phyloP scores from a whole-genome alignment of 352 stramenopile genomes.

The Globisporangium canariense region DNA sequence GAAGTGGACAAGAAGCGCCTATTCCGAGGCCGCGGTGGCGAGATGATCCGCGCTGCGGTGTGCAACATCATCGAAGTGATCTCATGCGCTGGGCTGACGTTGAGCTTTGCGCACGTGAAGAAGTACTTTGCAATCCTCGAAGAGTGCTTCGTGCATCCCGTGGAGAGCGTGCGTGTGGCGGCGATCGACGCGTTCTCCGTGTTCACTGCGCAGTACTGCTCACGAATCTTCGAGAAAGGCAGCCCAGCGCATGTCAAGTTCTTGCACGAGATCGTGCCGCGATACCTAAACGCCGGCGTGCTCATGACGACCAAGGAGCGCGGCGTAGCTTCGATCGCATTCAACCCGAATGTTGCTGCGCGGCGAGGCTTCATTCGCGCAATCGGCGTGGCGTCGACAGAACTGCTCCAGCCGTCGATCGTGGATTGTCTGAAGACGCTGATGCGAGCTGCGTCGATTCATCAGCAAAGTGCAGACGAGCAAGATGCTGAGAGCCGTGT shows the following conservation, averaged over 20 bases:
- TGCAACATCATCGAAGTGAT: slow-evolving; percentile 95
- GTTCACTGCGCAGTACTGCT: slow-evolving; percentile 89
- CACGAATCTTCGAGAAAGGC: slow-evolving; percentile 55
- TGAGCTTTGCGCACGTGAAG: slow-evolving; percentile 68
- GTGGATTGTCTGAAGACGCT: slow-evolving; percentile 32
- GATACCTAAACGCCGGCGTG: slow-evolving; percentile 55
- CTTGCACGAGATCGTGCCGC: slow-evolving; percentile 46
- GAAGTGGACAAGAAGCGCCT: slow-evolving; percentile 93
- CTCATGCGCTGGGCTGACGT: slow-evolving; percentile 36
- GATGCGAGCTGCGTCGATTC: slow-evolving; percentile 42
- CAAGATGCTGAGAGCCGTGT: slow-evolving; percentile 94
- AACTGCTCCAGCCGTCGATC: slow-evolving; percentile 31
- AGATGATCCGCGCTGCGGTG: slow-evolving; percentile 93
- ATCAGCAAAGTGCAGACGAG: slow-evolving; percentile 56
- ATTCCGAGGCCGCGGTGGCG: slow-evolving; percentile 94
- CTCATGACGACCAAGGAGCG: slow-evolving; percentile 28
- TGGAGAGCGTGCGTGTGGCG: slow-evolving; percentile 87
- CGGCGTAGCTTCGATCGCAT: slow-evolving; percentile 23
- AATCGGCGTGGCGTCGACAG: slow-evolving; percentile 36
- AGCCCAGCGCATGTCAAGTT: slow-evolving; percentile 41
- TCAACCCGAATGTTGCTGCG: slow-evolving; percentile 86
- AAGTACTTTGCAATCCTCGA: slow-evolving; percentile 76
- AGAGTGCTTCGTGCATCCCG: slow-evolving; percentile 94
- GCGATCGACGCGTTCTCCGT: slow-evolving; percentile 85
- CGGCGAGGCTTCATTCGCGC: slow-evolving; percentile 79